Base-by-base conservation (phyloP, 208 protist genomes). In the Trypanosoma theileri region DNA sequence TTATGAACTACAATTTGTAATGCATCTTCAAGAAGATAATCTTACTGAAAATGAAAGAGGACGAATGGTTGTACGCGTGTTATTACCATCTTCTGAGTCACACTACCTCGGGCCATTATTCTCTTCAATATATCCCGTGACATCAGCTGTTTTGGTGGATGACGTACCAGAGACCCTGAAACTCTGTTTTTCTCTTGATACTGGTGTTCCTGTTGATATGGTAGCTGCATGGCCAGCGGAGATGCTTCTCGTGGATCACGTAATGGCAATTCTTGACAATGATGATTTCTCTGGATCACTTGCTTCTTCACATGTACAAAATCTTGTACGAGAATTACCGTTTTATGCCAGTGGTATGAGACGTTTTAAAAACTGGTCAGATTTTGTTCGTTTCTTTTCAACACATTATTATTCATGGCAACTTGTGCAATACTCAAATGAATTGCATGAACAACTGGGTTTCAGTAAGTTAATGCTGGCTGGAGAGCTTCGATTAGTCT, bases 241-340 rank as follows among this genome's bases (percentile, higher is more conserved):
- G 67, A 76, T 90, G 67, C 75, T 91, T 44, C 72, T 94, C 65
- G 86, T 80, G 54, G 80, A 91, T 66, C 81, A 91, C 50, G 75
- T 91, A 13, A 73, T 76, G 28, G 71, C 67, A 8, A 77, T 94
- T 35, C 46, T 94, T 51, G 85, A 88, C n/a, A 83, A 83, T 64
- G 84, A 94, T 61, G 81, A 83, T 48, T 82, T 80, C 16, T 57
- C 19, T 44, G 88, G 85, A 17, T 91, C 83, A 14, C 58, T 94
- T 28, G 66, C 79, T 0, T 77, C 79, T 12, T 80, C 83, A 44
- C 81, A 91, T 73, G 58, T 92, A 12, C 85, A 92, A 54, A 94
- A 94, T 66, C 66, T 84, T 26, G 86, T 92, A 52, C 73, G 77
- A 17, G 79, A 82, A 13, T 61, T 94, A 3, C 89, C 85, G 0